Percentiles rank a stretch among this genome's conserved stretches.
phyloP scores from a whole-genome alignment of 345 rosid species.

The Gossypium herbaceum region DNA sequence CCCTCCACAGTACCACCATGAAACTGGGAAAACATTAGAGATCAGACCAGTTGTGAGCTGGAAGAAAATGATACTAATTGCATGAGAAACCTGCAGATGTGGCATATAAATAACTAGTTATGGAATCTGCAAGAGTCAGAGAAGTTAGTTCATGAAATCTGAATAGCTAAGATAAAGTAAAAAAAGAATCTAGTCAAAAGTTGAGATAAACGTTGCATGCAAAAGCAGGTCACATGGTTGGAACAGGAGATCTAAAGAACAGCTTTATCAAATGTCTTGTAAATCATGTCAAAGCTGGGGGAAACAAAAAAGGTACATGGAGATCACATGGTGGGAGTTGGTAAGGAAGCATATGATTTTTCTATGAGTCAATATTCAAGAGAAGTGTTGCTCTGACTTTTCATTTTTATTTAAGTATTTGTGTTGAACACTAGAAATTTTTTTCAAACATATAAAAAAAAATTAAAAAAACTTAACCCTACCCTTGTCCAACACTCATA shows the following conservation, averaged over 20 bases:
- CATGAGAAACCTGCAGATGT: conserved; percentile 4
- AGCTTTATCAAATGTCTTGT: conserved; percentile 9
- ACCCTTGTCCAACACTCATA: neutral
- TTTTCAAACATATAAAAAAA: neutral
- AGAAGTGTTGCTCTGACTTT: neutral
- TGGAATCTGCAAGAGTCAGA: conserved; percentile 3
- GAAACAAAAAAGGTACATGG: conserved; percentile 9
- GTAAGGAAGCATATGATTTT: conserved; percentile 15
- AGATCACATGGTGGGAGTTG: conserved; percentile 28
- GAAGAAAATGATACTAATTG: neutral
- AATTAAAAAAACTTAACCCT: neutral
- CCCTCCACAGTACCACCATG: neutral
- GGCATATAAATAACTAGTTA: neutral
- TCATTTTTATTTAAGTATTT: too few species aligned
- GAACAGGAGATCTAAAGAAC: neutral
- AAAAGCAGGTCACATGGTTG: conserved; percentile 18
- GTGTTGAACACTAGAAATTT: too few species aligned
- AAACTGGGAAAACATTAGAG: neutral
- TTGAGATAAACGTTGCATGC: conserved; percentile 18
- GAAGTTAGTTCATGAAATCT: conserved; percentile 5
- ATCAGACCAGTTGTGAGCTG: neutral
- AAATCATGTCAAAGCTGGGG: conserved; percentile 12
- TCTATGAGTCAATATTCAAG: neutral
- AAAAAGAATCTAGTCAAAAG: conserved; percentile 12
- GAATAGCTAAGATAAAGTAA: neutral